Evolutionary conservation across 2,329 filamentous ascomycete genomes (phyloP), one percentile per base, ranked within the genome.

Genomic region (Keithomyces neogunnii): DNA sequence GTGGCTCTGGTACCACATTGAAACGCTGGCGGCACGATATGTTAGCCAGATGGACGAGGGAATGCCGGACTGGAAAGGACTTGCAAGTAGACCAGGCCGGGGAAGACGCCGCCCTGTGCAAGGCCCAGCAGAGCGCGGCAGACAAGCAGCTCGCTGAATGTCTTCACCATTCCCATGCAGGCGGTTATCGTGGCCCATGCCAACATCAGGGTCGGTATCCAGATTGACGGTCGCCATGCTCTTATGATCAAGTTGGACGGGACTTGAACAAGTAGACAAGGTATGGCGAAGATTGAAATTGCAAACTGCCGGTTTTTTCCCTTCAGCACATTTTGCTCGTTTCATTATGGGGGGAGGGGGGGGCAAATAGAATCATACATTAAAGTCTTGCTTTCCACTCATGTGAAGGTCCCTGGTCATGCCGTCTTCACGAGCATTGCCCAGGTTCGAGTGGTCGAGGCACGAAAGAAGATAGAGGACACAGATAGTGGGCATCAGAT

Each of bases 391-490:
- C 52, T 62, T 66, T 49, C 60, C 63, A 1, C 62, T 60, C 62
- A 69, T 64, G 35, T 51, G 53, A 33, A 66, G 56, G 26, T 59
- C 57, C n/a, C 56, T 51, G 45, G 64, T 61, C 5, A 86, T 66
- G 0, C 78, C 77, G 3, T 80, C 80, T 10, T 85, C 64, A 57
- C 73, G 76, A 8, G 81, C 81, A 61, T 85, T 85, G 19, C 81
- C 78, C 43, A 70, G 64, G 55, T 70, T 70, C 52, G 67, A 61
- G 36, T 65, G 62, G 49, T 70, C 67, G 19, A 70, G 62, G 63
- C 81, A 81, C 49, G 74, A 77, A 10, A 77, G 75, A 2, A 84
- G 66, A 55, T 83, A 83, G 19, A 84, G 72, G 0, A 84, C 60
- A 3, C 78, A 74, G 55, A 84, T 73, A 62, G 82, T 77, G 1